These are phyloP conservation scores for Poteriospumella lacustris DNA, from an alignment of 108 stramenopile species.

Conservation along the genomic window DNA sequence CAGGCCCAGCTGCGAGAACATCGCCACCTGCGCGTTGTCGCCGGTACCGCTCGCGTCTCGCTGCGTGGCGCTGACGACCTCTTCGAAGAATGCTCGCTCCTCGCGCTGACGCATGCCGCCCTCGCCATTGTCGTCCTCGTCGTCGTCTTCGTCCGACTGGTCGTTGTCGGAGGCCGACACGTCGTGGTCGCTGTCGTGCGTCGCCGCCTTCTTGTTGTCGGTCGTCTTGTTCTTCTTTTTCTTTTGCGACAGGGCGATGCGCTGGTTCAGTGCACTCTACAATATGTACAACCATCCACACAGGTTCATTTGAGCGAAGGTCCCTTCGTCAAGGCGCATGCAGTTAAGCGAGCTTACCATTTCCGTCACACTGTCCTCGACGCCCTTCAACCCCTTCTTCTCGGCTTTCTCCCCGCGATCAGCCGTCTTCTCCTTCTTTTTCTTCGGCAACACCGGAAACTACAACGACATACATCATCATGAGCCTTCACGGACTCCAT, in stretches of 20 bases:
- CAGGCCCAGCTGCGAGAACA: constrained; percentile 83
- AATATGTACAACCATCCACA: not conserved
- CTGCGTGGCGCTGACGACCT: not conserved
- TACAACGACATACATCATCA: no score
- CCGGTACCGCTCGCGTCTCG: constrained; percentile 43
- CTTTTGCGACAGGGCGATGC: not conserved
- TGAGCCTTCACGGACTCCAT: no score
- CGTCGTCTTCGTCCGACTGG: not conserved
- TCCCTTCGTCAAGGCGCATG: no score
- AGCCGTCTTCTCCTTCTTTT: no score
- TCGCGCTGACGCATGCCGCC: not conserved
- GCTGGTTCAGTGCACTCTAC: not conserved
- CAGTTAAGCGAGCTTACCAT: no score
- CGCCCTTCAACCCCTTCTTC: no score
- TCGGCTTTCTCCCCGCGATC: no score
- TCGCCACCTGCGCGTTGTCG: no score
- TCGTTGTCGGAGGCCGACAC: not conserved
- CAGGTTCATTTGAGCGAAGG: no score
- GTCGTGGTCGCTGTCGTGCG: not conserved
- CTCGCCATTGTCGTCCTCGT: not conserved
- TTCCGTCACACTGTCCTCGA: no score
- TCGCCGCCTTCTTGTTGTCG: not conserved
- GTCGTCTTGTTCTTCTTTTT: not conserved
- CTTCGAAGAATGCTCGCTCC: not conserved
- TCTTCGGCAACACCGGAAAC: no score